phyloP scores from a whole-genome alignment of 768 basidiomycete genomes.

The Strobilomyces confusus region DNA sequence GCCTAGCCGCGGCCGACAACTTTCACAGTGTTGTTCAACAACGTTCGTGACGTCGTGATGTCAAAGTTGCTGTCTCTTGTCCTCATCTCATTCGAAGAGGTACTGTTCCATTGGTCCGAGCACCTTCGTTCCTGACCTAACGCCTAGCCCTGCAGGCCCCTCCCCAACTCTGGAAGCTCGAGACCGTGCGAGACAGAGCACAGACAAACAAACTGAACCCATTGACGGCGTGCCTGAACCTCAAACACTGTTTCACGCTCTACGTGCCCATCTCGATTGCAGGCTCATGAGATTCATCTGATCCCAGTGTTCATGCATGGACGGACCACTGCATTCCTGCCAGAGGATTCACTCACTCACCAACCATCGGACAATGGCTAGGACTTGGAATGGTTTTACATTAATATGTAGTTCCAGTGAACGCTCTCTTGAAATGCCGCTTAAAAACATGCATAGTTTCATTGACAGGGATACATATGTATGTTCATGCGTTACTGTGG shows the following conservation, averaged over 20 bases:
- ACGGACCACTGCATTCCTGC: too few species aligned
- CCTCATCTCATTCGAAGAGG: slow-evolving; percentile 36
- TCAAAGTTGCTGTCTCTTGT: slow-evolving; percentile 41
- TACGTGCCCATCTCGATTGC: slow-evolving; percentile 65
- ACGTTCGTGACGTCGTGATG: slow-evolving; percentile 49
- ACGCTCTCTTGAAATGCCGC: too few species aligned
- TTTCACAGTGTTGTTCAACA: slow-evolving; percentile 42
- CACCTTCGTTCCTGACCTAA: neutral
- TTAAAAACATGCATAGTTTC: too few species aligned
- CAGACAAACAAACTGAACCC: slow-evolving; percentile 28
- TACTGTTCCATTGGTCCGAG: neutral
- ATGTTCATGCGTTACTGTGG: too few species aligned
- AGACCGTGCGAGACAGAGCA: too few species aligned
- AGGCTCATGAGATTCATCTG: slow-evolving; percentile 30
- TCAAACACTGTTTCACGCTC: slow-evolving; percentile 65
- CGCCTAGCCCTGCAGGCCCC: slow-evolving; percentile 42
- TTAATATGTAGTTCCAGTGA: neutral
- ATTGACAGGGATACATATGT: too few species aligned
- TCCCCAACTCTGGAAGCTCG: slow-evolving; percentile 77
- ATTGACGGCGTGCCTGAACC: slow-evolving; percentile 24
- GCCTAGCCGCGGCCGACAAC: neutral
- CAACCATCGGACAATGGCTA: too few species aligned
- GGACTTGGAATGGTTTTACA: neutral
- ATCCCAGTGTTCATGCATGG: too few species aligned
- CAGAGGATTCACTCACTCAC: too few species aligned